Conservation (phyloP, 345 rosid genomes). For the Eucalyptus coolabah region DNA sequence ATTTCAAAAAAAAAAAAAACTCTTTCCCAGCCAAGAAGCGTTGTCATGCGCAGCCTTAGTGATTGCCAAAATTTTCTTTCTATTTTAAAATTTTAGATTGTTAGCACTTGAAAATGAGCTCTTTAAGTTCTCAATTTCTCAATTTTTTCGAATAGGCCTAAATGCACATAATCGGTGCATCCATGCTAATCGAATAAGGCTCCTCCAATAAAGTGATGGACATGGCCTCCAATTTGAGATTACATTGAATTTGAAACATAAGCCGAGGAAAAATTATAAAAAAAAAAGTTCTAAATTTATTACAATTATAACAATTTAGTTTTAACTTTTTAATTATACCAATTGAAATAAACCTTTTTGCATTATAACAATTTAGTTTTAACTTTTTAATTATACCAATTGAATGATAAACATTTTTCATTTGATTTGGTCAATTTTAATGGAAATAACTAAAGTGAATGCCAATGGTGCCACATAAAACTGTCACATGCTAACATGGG, state of each 20-base stretch:
- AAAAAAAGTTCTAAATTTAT: too few species aligned
- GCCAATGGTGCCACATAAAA: rapidly evolving
- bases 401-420: too few species aligned
- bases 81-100: not conserved
- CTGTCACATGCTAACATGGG: rapidly evolving
- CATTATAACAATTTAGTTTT: too few species aligned
- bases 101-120: not conserved
- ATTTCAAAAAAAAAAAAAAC: too few species aligned
- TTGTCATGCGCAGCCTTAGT: not conserved
- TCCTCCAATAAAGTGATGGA: not conserved
- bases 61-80: not conserved
- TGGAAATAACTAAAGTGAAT: rapidly evolving
- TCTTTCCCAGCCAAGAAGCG: too few species aligned
- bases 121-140: not conserved
- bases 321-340: too few species aligned
- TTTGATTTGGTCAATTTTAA: rapidly evolving
- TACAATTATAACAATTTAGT: too few species aligned
- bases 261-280: too few species aligned
- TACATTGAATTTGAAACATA: not conserved
- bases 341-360: too few species aligned
- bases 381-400: too few species aligned
- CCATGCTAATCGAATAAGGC: not conserved
- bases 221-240: not conserved
- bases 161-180: not conserved
- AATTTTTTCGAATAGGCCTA: not conserved